phyloP scores from a whole-genome alignment of 129 eudicot species.

The Saposhnikovia divaricata region DNA sequence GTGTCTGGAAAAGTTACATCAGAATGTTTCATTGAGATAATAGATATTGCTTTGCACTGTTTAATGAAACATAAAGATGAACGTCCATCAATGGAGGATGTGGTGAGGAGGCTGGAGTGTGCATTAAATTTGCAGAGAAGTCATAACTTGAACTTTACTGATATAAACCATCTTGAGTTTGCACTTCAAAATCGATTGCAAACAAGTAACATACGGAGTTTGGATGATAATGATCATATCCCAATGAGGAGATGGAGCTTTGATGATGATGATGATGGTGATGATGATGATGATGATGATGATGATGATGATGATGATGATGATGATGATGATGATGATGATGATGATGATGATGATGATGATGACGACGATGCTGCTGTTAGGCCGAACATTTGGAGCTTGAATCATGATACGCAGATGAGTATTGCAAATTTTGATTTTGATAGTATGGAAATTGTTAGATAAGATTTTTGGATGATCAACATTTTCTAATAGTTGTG shows the following conservation, averaged over 20 bases:
- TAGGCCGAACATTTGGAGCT: background rate
- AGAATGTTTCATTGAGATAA: conserved; percentile 32
- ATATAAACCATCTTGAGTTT: background rate
- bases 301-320: background rate
- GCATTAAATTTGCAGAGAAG: background rate
- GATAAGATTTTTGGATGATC: background rate
- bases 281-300: background rate
- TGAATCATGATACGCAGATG: background rate
- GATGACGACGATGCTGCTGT: background rate
- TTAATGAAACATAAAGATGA: background rate
- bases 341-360: background rate
- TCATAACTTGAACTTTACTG: background rate
- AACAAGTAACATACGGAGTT: background rate
- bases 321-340: background rate
- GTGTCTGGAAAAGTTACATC: conserved; percentile 29
- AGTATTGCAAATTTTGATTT: background rate
- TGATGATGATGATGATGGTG: background rate
- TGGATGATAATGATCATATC: background rate
- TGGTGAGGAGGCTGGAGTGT: background rate
- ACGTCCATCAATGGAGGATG: background rate
- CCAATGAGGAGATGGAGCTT: background rate
- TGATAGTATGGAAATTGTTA: background rate
- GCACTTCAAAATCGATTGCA: background rate
- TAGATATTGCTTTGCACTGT: conserved; percentile 31
- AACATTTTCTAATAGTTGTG: background rate